Evolutionary conservation across 371 early-diverging fungal genomes (phyloP).

Genomic region (Blakeslea trispora): DNA sequence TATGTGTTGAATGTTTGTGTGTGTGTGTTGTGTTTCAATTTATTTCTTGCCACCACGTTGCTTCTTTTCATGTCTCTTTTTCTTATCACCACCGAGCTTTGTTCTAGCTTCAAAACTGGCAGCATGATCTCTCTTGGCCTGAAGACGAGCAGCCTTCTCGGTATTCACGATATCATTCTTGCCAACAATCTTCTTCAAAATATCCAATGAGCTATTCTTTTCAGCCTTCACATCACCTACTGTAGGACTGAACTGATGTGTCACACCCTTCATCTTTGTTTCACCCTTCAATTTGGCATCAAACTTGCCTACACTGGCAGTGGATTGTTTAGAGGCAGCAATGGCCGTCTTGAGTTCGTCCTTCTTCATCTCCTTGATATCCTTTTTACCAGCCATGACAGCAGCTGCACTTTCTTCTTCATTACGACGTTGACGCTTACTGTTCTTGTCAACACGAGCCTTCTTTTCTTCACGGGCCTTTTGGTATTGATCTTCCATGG

Average conservation of each 20-base stretch:
- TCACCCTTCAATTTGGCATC: conserved; percentile 79
- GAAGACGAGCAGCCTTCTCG: conserved; percentile 52
- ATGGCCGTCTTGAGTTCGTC: conserved; percentile 67
- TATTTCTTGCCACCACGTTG: conserved; percentile 7
- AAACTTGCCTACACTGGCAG: conserved; percentile 91
- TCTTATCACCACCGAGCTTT: conserved; percentile 11
- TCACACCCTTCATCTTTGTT: conserved; percentile 78
- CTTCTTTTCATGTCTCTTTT: conserved; percentile 13
- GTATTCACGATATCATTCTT: conserved; percentile 64
- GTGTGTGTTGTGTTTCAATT: background rate
- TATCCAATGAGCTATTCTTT: conserved; percentile 60
- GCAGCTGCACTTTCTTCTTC: conserved; percentile 70
- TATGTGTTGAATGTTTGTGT: background rate
- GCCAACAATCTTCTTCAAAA: conserved; percentile 62
- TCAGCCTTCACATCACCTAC: conserved; percentile 59
- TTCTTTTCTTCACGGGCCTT: conserved; percentile 80
- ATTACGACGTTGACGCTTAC: conserved; percentile 83
- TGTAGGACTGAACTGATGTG: conserved; percentile 70
- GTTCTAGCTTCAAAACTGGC: conserved; percentile 19
- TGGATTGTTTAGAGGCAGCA: conserved; percentile 71
- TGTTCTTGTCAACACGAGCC: conserved; percentile 86
- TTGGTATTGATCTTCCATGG: conserved; percentile 84
- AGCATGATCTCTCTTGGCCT: conserved; percentile 20
- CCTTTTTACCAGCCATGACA: conserved; percentile 52
- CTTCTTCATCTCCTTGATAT: conserved; percentile 61